These are phyloP conservation scores for Venturia pyrina DNA, from an alignment of 2,329 filamentous ascomycete species.

Conservation along the genomic window DNA sequence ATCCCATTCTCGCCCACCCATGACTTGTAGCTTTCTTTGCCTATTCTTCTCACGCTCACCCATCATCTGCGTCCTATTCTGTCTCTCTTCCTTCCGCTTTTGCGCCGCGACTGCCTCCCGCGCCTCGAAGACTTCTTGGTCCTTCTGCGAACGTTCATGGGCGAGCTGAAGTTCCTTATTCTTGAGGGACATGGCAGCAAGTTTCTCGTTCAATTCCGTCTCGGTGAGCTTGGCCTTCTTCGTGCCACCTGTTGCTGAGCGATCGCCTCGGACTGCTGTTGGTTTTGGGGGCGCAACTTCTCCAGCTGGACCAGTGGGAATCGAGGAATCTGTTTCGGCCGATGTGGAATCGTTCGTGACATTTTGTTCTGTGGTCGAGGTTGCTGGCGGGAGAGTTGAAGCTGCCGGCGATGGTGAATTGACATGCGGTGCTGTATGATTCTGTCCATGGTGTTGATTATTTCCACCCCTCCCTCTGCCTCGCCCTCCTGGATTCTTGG, in stretches of 20 bases:
- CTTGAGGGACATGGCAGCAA: conserved; percentile 51
- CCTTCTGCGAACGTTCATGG: conserved; percentile 57
- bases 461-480: conserved; percentile 11
- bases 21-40: conserved; percentile 47
- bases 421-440: not conserved
- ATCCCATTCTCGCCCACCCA: conserved; percentile 53
- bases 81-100: conserved; percentile 36
- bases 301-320: not conserved
- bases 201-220: conserved; percentile 50
- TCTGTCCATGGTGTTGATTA: not conserved
- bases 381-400: not conserved
- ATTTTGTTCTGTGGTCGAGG: not conserved
- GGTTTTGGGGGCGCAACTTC: not conserved
- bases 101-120: conserved; percentile 49
- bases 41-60: conserved; percentile 52
- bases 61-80: conserved; percentile 49
- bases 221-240: conserved; percentile 53
- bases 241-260: conserved; percentile 43
- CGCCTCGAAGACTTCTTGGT: conserved; percentile 52
- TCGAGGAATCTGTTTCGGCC: not conserved
- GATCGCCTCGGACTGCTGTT: conserved; percentile 42
- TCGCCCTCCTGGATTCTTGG: conserved; percentile 11
- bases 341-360: not conserved
- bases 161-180: conserved; percentile 50
- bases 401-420: not conserved